phyloP scores from a whole-genome alignment of 495 filamentous ascomycete species.

The Trichoderma gamsii region DNA sequence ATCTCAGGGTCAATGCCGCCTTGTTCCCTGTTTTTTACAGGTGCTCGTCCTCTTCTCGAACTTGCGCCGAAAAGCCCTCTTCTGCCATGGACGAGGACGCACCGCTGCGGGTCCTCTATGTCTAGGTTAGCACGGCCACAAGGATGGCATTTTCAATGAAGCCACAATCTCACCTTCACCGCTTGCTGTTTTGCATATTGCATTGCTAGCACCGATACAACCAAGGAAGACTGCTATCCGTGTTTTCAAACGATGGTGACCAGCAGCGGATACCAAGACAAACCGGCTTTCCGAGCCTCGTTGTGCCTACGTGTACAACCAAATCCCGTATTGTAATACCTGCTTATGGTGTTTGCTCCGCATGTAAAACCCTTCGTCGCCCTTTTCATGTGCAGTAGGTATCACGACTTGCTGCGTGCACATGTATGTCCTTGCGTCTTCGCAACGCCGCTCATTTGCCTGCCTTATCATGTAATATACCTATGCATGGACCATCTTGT shows the following conservation, averaged over 20 bases:
- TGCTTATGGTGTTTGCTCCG: neutral
- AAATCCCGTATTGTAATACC: neutral
- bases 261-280: neutral
- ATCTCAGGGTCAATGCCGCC: neutral
- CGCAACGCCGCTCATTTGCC: neutral
- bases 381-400: neutral
- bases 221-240: neutral
- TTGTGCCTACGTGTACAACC: neutral
- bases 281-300: neutral
- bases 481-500: neutral
- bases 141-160: neutral
- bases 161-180: neutral
- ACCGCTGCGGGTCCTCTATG: neutral
- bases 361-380: neutral
- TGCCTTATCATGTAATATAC: neutral
- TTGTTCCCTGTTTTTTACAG: neutral
- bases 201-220: neutral
- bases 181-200: neutral
- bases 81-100: neutral
- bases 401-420: neutral
- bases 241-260: neutral
- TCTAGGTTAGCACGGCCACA: neutral
- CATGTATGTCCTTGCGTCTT: neutral
- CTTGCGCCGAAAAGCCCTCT: neutral
- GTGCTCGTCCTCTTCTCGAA: constrained; percentile 8